Evolutionary conservation across 108 stramenopile genomes (phyloP).

Genomic region (Pelagomonas calceolata): DNA sequence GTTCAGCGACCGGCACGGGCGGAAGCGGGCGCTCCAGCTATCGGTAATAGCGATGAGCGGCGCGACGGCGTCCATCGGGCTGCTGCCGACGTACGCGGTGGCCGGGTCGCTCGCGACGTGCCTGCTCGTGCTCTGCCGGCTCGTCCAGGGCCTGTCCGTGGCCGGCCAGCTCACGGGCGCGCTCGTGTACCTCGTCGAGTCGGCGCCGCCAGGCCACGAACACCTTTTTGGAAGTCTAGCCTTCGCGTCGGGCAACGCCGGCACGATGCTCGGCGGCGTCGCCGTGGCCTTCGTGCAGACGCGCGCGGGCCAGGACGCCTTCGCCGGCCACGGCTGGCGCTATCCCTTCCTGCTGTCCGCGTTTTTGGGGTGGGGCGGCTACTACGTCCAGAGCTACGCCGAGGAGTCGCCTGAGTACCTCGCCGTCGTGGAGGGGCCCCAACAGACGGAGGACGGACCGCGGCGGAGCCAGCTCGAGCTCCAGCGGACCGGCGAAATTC

Average conservation of each 20-base stretch:
- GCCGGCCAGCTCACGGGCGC: conserved; percentile 66
- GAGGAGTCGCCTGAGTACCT: neutral
- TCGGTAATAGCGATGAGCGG: conserved; percentile 55
- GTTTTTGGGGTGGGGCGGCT: neutral
- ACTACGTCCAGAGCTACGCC: neutral
- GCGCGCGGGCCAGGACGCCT: neutral
- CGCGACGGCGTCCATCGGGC: conserved; percentile 68
- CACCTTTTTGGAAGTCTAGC: neutral
- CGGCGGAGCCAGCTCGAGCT: too few relatives aligned
- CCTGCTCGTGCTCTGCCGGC: conserved; percentile 49
- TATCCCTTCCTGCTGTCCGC: neutral
- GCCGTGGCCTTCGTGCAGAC: neutral
- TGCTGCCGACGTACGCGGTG: conserved; percentile 58
- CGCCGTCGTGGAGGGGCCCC: too few relatives aligned
- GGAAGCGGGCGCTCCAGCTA: conserved; percentile 48
- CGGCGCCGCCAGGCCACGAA: conserved; percentile 18
- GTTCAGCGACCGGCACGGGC: conserved; percentile 53
- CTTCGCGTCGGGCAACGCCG: neutral
- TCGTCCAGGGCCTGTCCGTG: conserved; percentile 71
- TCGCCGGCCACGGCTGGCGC: neutral
- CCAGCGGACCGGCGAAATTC: too few relatives aligned
- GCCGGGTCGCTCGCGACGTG: conserved; percentile 52
- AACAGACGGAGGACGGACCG: too few relatives aligned
- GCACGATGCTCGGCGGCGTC: conserved; percentile 1
- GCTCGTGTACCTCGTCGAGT: conserved; percentile 59